These are phyloP conservation scores for Penicillium goetzii DNA, from an alignment of 495 filamentous ascomycete genomes.

Conservation along the genomic window DNA sequence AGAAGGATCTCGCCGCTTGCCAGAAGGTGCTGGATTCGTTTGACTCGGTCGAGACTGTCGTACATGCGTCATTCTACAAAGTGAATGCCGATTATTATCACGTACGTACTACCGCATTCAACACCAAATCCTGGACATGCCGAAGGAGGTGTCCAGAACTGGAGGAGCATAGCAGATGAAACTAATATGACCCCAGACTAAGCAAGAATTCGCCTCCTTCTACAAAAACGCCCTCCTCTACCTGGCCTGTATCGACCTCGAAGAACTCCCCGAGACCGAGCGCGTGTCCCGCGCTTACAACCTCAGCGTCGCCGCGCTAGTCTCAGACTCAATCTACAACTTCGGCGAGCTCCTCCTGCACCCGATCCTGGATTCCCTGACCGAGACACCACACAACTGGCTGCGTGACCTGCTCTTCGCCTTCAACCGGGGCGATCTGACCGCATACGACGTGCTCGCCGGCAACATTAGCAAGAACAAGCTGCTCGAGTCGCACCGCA, in stretches of 20 bases:
- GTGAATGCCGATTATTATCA: conserved; percentile 95
- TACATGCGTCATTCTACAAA: conserved; percentile 96
- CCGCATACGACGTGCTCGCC: conserved; percentile 78
- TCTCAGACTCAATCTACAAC: conserved; percentile 96
- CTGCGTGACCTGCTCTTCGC: conserved; percentile 92
- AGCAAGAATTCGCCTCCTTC: conserved; percentile 89
- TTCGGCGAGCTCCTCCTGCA: conserved; percentile 98
- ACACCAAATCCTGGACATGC: conserved; percentile 3
- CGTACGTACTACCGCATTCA: conserved; percentile 40
- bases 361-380: conserved; percentile 87
- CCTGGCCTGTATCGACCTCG: conserved; percentile 91
- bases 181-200: conserved; percentile 53
- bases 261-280: conserved; percentile 70
- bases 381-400: conserved; percentile 70
- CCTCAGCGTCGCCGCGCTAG: conserved; percentile 86
- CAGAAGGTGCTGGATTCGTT: conserved; percentile 88
- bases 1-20: conserved; percentile 82
- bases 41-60: conserved; percentile 93
- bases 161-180: background rate
- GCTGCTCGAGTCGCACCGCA: conserved; percentile 75
- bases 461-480: conserved; percentile 75
- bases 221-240: conserved; percentile 98
- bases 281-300: conserved; percentile 84
- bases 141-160: background rate
- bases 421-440: conserved; percentile 94